A percentile compares a stretch with the other conserved stretches of the same genome.
These are phyloP conservation scores for Penicillium chermesinum DNA, from an alignment of 495 filamentous ascomycete genomes.

Conservation along the genomic window DNA sequence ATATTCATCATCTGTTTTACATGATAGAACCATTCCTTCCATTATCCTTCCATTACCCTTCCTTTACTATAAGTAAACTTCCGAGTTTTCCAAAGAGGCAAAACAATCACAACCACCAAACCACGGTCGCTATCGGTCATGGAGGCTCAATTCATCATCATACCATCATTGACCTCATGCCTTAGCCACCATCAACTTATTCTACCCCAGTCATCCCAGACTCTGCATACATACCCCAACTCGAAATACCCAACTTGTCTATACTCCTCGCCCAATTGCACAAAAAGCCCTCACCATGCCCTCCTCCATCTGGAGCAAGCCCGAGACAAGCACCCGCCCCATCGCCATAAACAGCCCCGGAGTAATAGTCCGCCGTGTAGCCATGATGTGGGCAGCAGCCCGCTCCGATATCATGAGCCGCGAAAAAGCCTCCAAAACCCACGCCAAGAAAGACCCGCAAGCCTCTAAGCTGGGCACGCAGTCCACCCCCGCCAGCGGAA, in stretches of 20 bases:
- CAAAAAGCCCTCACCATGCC: slow-evolving; percentile 4
- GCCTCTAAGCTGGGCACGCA: slow-evolving; percentile 25
- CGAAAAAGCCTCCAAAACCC: slow-evolving; percentile 23
- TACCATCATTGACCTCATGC: slow-evolving; percentile 8
- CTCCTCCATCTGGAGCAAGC: slow-evolving; percentile 11
- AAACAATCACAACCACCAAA: background rate
- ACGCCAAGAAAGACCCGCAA: slow-evolving; percentile 25
- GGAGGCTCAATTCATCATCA: slow-evolving; percentile 9
- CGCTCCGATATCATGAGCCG: slow-evolving; percentile 31
- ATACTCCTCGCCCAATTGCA: background rate
- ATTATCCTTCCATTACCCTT: no score
- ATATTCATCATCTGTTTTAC: background rate
- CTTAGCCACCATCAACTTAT: background rate
- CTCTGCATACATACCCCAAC: no score
- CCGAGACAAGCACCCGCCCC: slow-evolving; percentile 26
- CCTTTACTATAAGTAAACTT: no score
- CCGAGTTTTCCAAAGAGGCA: background rate
- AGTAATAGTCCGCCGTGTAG: slow-evolving; percentile 37
- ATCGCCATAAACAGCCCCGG: slow-evolving; percentile 38
- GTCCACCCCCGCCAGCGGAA: slow-evolving; percentile 19
- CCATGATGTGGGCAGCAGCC: slow-evolving; percentile 26
- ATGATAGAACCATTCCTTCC: background rate
- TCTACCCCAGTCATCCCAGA: no score
- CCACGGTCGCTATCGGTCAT: slow-evolving; percentile 10
- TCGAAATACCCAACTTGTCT: no score